Base-by-base conservation (phyloP, 169 alveolate genomes). In the Eimeria falciformis region DNA sequence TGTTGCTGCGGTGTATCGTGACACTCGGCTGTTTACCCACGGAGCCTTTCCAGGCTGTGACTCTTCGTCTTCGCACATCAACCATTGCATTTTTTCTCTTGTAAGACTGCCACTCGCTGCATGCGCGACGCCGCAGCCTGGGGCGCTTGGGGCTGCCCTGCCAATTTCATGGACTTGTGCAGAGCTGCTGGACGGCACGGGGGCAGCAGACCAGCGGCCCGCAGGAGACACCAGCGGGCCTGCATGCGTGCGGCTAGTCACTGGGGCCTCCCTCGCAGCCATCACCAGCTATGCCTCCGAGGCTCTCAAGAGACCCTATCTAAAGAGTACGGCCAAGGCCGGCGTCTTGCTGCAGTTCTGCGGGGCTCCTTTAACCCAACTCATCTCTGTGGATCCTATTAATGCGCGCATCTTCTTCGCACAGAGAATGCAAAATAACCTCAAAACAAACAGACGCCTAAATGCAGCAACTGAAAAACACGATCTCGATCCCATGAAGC, bases 311-410 rank as follows among this genome's bases (percentile, higher is more conserved):
- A 66, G 78, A 27, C 78, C 78, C 33, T 66, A 23, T 27, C 78
- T 66, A 2, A 33, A 27, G 5, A 2, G 47, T 23, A 27, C 45
- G 6, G 78, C 47, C 11, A 5, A 33, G 12, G 78, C 78, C 5
- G 78, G 78, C n/a, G 78, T 43, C 45, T 43, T 66, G 23, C 45
- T 66, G 43, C 78, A 66, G 78, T 66, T 66, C 78, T 66, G 78
- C 27, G 78, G 78, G 78, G 78, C 78, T 43, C 78, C 78, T 33
- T 12, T 66, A 12, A 2, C 33, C n/a, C 78, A 66, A 33, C 45
- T 66, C 5, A 23, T 66, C 2, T 23, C 78, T 21, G 78, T 66
- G 5, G 78, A 66, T 27, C 5, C 45, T 21, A 33, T 66, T 12
- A 43, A 33, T 4, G 78, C 46, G 46, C 21, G 78, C 5, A 27